Evolutionary conservation across 2,329 filamentous ascomycete species (phyloP).

Genomic region (Hymenoscyphus infarciens): DNA sequence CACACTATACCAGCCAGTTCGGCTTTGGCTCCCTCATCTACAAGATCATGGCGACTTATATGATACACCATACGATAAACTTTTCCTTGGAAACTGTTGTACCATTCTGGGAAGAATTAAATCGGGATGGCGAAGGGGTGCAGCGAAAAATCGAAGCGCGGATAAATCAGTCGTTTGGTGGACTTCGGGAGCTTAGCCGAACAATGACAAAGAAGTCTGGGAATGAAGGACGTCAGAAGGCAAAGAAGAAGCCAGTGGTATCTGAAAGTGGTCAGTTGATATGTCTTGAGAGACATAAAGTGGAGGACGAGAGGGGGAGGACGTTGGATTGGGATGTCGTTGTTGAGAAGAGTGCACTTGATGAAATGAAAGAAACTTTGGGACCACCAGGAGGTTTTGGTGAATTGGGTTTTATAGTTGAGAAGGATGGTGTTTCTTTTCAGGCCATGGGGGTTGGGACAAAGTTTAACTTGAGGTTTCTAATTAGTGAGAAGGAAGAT

Average conservation of each 20-base stretch:
- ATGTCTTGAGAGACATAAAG: conserved; percentile 10
- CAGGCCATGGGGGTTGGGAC: conserved; percentile 18
- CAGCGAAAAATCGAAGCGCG: conserved; percentile 3
- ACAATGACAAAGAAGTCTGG: neutral
- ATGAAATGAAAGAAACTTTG: conserved; percentile 20
- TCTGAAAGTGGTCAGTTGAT: conserved; percentile 6
- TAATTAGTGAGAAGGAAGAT: neutral
- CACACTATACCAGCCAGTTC: neutral
- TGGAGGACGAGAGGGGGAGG: conserved; percentile 5
- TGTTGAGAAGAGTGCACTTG: conserved; percentile 10
- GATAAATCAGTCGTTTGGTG: conserved; percentile 3
- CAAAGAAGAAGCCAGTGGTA: neutral
- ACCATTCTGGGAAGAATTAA: conserved; percentile 8
- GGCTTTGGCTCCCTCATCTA: conserved; percentile 7
- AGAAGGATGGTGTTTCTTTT: conserved; percentile 14
- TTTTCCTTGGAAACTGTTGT: conserved; percentile 11
- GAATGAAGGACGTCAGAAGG: neutral
- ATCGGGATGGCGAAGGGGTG: conserved; percentile 2
- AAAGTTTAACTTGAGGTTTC: conserved; percentile 16
- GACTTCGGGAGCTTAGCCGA: neutral
- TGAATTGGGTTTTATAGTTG: conserved; percentile 18
- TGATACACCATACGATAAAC: conserved; percentile 9
- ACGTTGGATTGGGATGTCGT: conserved; percentile 15
- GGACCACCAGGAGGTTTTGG: conserved; percentile 19
- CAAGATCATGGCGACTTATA: conserved; percentile 12